phyloP scores from a whole-genome alignment of 441 rosid species.

The Syzygium syzygioides region DNA sequence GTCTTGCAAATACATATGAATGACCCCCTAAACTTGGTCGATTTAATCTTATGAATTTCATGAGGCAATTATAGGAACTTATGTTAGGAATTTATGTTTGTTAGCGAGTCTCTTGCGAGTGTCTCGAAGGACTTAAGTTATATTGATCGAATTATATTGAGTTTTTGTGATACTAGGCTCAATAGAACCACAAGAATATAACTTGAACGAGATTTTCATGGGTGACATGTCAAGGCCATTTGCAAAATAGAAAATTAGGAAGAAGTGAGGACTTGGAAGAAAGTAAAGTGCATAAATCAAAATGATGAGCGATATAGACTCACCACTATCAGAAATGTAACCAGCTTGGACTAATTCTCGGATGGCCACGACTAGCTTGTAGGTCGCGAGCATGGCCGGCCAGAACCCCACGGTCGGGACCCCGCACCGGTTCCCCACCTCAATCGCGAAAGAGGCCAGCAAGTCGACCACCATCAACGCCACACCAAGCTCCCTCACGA shows the following conservation, averaged over 20 bases:
- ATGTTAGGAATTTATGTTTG: no score
- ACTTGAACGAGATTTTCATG: no score
- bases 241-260: not conserved
- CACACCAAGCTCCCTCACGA: conserved; percentile 17
- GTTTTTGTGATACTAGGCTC: no score
- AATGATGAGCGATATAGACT: not conserved
- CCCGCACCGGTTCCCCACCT: conserved; percentile 48
- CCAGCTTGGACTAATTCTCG: conserved; percentile 45
- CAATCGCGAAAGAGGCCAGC: conserved; percentile 55
- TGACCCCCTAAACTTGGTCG: no score
- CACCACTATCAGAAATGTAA: conserved; percentile 49
- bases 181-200: no score
- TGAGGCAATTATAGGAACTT: no score
- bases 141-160: no score
- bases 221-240: no score
- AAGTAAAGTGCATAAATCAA: not conserved
- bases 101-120: no score
- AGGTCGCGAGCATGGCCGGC: conserved; percentile 59
- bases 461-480: conserved; percentile 59
- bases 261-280: not conserved
- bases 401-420: conserved; percentile 61
- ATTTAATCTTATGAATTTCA: no score
- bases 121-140: no score
- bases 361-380: conserved; percentile 43
- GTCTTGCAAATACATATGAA: no score